Conservation (phyloP, 2,329 filamentous ascomycete species). For the Xylariales sp. region DNA sequence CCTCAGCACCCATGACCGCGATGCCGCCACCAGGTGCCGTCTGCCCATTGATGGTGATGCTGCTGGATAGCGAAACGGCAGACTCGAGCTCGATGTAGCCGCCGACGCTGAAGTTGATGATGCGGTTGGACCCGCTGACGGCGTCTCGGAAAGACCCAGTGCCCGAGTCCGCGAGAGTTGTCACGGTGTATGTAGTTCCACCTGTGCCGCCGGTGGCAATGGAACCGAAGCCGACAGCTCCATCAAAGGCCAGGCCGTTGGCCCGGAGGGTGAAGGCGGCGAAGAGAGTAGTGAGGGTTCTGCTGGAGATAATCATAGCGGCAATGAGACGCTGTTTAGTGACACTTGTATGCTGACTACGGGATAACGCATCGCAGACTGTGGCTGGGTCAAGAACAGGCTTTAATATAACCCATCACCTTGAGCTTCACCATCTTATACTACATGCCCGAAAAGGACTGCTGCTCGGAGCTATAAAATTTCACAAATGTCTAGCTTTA, state of each 20-base stretch:
- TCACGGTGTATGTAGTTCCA: conserved; percentile 38
- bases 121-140: conserved; percentile 36
- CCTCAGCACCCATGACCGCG: conserved; percentile 25
- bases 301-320: no score
- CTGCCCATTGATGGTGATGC: conserved; percentile 40
- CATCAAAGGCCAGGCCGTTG: conserved; percentile 44
- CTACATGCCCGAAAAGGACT: no score
- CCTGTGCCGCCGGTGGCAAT: conserved; percentile 38
- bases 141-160: conserved; percentile 41
- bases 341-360: no score
- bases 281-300: no score
- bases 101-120: conserved; percentile 38
- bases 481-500: no score
- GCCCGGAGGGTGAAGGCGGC: no score
- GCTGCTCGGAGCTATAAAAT: no score
- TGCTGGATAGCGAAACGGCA: conserved; percentile 34
- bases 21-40: conserved; percentile 33
- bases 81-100: conserved; percentile 39
- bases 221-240: conserved; percentile 41
- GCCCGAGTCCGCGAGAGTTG: conserved; percentile 39
- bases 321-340: no score
- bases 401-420: no score
- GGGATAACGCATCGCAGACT: no score
- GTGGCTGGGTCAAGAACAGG: no score
- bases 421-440: no score